Base-by-base conservation (phyloP, 805 yeast genomes). In the Saccharomycodes ludwigii region DNA sequence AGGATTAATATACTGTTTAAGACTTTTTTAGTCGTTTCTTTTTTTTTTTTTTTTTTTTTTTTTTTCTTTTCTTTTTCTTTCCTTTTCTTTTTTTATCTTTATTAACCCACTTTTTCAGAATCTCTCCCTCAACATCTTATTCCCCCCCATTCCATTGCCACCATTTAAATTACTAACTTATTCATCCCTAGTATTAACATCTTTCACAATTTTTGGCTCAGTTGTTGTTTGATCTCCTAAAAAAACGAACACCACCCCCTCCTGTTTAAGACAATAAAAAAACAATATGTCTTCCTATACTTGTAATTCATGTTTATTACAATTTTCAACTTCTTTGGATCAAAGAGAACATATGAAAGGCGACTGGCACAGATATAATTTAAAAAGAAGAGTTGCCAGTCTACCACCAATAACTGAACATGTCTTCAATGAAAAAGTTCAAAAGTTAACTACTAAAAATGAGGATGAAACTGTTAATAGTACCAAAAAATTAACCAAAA, bases 331-430 rank as follows among this genome's bases (percentile, higher is more conserved):
- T 8, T 73, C 94, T 2, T 80, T 71, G 33, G 71, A 71, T 47
- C 98, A 91, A 59, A 68, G 97, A 45, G 60, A 63, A 31, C 98
- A 91, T 53, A 91, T 91, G 98, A 83, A 82, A 51, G 73, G 95
- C 2, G 98, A 91, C 39, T 91, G 98, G 98, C 98, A 91, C 57
- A 71, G 97, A 48, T 91, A 91, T 57, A 91, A 91, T 52, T 68
- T 91, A 46, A 91, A 91, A 53, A 74, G 98, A 63, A 68, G 94
- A 52, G 97, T 91, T 11, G 95, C 97, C 0, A 70, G 67, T 29
- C 59, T 85, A 39, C 93, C 94, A 14, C 72, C 94, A 1, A 73
- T 85, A 26, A 57, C 72, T 7, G 73, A 80, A 20, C 68, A 66
- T 24, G 56, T 68, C 2, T 80, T 80, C 54, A 81, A 80, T 14